phyloP scores from a whole-genome alignment of 345 rosid genomes.

The Turritis glabra region DNA sequence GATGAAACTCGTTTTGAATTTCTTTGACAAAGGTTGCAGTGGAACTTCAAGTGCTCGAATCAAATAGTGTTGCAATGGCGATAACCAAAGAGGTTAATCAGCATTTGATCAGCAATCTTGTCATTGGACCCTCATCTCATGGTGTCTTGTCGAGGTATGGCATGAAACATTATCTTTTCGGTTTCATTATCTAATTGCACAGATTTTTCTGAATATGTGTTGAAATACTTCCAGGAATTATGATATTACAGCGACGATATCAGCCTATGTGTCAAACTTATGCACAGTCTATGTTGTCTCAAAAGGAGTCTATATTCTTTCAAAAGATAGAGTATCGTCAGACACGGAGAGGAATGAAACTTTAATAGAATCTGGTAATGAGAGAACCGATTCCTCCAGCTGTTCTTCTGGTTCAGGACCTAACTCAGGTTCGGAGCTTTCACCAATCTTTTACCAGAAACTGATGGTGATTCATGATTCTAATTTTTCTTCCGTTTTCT shows the following conservation, averaged over 20 bases:
- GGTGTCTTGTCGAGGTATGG: conserved; percentile 42
- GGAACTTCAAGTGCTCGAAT: conserved; percentile 58
- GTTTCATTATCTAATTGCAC: neutral
- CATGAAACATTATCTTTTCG: neutral
- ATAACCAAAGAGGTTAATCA: conserved; percentile 60
- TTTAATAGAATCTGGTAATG: conserved; percentile 46
- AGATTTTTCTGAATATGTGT: neutral
- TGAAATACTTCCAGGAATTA: conserved; percentile 34
- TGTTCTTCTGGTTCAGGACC: conserved; percentile 43
- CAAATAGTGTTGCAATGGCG: conserved; percentile 64
- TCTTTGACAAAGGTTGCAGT: conserved; percentile 55
- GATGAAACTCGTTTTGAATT: conserved; percentile 19
- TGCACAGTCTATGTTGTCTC: conserved; percentile 82
- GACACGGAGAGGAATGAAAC: conserved; percentile 38
- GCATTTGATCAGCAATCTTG: conserved; percentile 57
- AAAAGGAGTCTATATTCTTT: conserved; percentile 66
- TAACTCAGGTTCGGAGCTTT: conserved; percentile 16
- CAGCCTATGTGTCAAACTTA: conserved; percentile 51
- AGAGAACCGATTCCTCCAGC: conserved; percentile 41
- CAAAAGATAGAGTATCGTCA: conserved; percentile 51
- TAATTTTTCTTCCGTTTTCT: neutral
- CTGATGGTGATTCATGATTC: conserved; percentile 12
- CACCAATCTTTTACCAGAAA: neutral
- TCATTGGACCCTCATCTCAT: conserved; percentile 70
- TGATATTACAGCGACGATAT: conserved; percentile 56